Base-by-base conservation (phyloP, 768 basidiomycete genomes). In the Pleurotus pulmonarius region DNA sequence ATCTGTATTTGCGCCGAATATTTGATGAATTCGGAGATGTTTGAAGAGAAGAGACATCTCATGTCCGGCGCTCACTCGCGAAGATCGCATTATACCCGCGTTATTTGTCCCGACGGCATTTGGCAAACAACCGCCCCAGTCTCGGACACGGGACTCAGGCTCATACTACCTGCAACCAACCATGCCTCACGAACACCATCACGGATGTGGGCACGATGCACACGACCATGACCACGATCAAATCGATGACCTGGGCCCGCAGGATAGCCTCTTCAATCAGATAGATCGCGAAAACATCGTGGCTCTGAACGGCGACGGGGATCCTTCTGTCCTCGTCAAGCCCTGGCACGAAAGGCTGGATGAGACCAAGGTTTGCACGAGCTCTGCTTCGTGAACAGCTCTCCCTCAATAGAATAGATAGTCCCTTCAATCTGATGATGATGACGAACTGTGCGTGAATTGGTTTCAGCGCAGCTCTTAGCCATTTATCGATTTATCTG, bases 1-100 rank as follows among this genome's bases (percentile, higher is more conserved):
- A 70, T 94, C 87, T 2, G 96, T 98, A 71, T 96, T 97, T 1
- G 95, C 94, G 29, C 96, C 96, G 65, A 97, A 96, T 58, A 98
- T 76, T 67, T 96, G 92, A 69, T 94, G 91, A 26, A 94, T 75
- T 15, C 92, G 84, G 34, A 98, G 80, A 66, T 94, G 81, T 64
- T 83, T 86, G 76, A 90, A 95, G 45, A 98, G 85, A 18, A 87
- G 79, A 48, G 90, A 83, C 92, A 94, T 94, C 40, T 39, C 34
- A 46, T 34, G 41, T 22, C 51, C 13, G 34, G 24, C 22, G 26
- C 26, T 41, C 22, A 45, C 18, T 22, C 11, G 15, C 26, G 11
- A n/a, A 54, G 20, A 18, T 22, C 40, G 55, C 41, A 18, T 24
- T 46, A 48, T 26, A 4, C 20, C 46, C 56, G 56, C 56, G 46